Evolutionary conservation across 345 rosid genomes (phyloP), one percentile per base, ranked within the genome.

Genomic region (Erodium maritimum): DNA sequence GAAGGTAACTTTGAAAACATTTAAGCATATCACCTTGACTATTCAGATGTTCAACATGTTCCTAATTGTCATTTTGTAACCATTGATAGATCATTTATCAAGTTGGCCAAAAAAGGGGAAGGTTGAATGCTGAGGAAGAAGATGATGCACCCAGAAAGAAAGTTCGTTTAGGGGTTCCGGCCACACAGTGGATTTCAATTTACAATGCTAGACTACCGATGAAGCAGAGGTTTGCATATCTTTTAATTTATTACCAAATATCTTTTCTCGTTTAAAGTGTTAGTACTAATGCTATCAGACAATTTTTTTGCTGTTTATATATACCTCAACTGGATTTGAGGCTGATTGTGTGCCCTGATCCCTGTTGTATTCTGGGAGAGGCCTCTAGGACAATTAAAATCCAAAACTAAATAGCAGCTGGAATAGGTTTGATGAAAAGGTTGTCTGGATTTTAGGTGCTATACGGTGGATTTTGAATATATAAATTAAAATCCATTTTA

Each of bases 71-170:
- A 57, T 33, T 64, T 20, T 57, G n/a, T 20, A 55, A 57, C 61
- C 37, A 25, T 45, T 61, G 54, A 57, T 77, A 85, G 94, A 84
- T 85, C 56, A 79, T 88, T 52, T 75, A 71, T 64, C 99, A 91
- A 73, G 95, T 91, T 71, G 97, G 96, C 55, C 95, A 87, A 73
- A 94, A 94, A 76, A 86, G 99, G 60, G 95, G 90, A 53, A 86
- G 95, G 76, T 69, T 87, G 71, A 81, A 75, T 58, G 67, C 70
- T 57, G 99, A 87, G 29, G 97, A 85, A 33, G 91, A 82, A 62
- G 99, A 85, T 66, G 97, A 93, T 73, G 93, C 79, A 52, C 95
- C 93, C 9, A 84, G 79, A 82, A 94, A 90, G 84, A 94, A 85
- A 68, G 83, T 90, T 68, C 95, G 96, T 18, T 54, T 84, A 56